phyloP scores from a whole-genome alignment of 257 asterid species.

The Parsonsia alboflavescens region DNA sequence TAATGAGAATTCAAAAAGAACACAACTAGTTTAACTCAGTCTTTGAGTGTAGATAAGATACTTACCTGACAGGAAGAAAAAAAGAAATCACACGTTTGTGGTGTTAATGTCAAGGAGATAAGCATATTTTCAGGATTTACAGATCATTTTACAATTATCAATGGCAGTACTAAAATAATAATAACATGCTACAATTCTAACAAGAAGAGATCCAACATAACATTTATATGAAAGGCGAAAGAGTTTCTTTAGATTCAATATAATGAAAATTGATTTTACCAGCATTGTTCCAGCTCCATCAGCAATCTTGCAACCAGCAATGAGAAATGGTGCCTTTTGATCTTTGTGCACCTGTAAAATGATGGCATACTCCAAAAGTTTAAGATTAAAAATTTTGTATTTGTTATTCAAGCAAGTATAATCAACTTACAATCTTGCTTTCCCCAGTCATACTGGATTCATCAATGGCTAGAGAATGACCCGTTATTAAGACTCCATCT shows the following conservation, averaged over 20 bases:
- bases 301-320: conserved; percentile 99
- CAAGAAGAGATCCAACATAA: neutral
- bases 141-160: neutral
- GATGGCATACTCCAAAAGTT: conserved; percentile 16
- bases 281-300: conserved; percentile 97
- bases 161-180: neutral
- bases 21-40: neutral
- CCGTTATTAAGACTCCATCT: conserved; percentile 69
- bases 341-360: conserved; percentile 62
- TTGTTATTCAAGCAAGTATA: conserved; percentile 28
- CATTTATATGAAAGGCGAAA: neutral
- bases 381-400: conserved; percentile 17
- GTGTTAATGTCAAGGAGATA: neutral
- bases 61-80: neutral
- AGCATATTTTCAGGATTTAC: neutral
- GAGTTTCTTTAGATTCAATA: neutral
- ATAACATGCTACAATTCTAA: neutral
- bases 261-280: conserved; percentile 36
- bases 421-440: conserved; percentile 91
- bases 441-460: conserved; percentile 99
- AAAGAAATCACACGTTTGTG: neutral
- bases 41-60: neutral
- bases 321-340: conserved; percentile 72
- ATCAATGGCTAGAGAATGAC: conserved; percentile 92
- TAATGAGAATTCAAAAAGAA: conserved; percentile 12